phyloP scores from a whole-genome alignment of 2,329 filamentous ascomycete species.

The Bipolaris gigantea region DNA sequence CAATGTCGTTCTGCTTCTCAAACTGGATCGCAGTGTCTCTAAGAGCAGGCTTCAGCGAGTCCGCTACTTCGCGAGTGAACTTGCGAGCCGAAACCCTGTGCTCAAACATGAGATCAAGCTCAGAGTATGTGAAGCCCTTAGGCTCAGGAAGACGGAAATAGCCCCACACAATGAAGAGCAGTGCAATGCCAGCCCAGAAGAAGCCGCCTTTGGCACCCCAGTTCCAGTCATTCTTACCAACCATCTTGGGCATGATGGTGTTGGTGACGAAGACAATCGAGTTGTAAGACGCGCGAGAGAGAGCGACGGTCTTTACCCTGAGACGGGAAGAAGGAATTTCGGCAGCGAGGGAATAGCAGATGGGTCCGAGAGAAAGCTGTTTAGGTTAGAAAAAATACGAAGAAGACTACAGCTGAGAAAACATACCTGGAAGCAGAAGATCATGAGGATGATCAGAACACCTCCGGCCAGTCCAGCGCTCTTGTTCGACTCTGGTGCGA shows the following conservation, averaged over 20 bases:
- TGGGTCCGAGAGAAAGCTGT: slow-evolving; percentile 73
- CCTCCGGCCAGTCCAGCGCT: slow-evolving; percentile 48
- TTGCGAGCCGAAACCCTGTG: slow-evolving; percentile 29
- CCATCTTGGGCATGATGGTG: slow-evolving; percentile 30
- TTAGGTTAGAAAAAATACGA: slow-evolving; percentile 70
- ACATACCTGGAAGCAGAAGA: slow-evolving; percentile 31
- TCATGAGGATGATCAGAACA: slow-evolving; percentile 28
- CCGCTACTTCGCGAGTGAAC: slow-evolving; percentile 25
- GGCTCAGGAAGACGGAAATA: slow-evolving; percentile 31
- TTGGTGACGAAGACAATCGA: slow-evolving; percentile 28
- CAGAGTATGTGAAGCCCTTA: slow-evolving; percentile 25
- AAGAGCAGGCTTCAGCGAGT: slow-evolving; percentile 22
- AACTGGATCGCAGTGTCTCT: slow-evolving; percentile 20
- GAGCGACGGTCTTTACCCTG: slow-evolving; percentile 85
- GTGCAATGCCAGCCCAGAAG: slow-evolving; percentile 27
- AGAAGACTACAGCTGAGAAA: neutral
- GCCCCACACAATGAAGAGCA: slow-evolving; percentile 25
- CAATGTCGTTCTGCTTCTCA: slow-evolving; percentile 22
- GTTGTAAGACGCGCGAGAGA: slow-evolving; percentile 60
- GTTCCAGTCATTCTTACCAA: slow-evolving; percentile 29
- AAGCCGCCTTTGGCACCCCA: slow-evolving; percentile 31
- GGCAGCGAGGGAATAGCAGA: slow-evolving; percentile 82
- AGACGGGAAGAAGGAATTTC: slow-evolving; percentile 79
- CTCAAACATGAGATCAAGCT: slow-evolving; percentile 29
- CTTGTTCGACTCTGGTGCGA: slow-evolving; percentile 48